A percentile compares a stretch with the other conserved stretches of the same genome.
Evolutionary conservation across 805 yeast species (phyloP).

Genomic region (Candida schatavii): DNA sequence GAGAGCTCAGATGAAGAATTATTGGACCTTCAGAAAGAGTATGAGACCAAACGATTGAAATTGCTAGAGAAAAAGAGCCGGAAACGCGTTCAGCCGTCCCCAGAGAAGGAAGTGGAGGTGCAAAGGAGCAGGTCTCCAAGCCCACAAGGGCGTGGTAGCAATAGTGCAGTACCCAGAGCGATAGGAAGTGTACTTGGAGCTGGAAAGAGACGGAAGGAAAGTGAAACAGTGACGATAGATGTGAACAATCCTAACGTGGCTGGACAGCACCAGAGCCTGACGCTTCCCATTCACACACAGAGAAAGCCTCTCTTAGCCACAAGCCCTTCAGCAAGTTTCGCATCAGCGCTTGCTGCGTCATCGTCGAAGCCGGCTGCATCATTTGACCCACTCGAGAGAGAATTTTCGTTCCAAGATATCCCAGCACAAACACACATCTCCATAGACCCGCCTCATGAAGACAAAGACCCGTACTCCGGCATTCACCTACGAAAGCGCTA

Average conservation of each 20-base stretch:
- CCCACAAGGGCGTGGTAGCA: background rate
- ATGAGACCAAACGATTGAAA: constrained; percentile 22
- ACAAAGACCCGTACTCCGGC: constrained; percentile 16
- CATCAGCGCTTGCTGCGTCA: no score
- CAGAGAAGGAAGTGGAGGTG: constrained; percentile 11
- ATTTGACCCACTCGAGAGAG: constrained; percentile 20
- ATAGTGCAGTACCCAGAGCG: background rate
- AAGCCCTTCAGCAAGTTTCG: no score
- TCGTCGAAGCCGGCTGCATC: background rate
- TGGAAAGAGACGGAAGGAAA: background rate
- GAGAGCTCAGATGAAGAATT: constrained; percentile 38
- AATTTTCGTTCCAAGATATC: constrained; percentile 22
- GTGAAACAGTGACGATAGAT: background rate
- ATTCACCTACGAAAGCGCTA: constrained; percentile 41
- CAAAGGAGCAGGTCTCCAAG: constrained; percentile 12
- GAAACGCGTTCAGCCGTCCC: no score
- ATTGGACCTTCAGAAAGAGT: constrained; percentile 37
- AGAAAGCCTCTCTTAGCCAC: no score
- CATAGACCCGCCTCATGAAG: constrained; percentile 13
- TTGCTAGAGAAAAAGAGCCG: constrained; percentile 12
- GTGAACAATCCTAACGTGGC: no score
- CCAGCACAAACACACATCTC: constrained; percentile 7
- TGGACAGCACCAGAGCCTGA: no score
- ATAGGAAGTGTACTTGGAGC: no score
- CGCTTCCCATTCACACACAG: no score